A percentile compares a stretch with the other conserved stretches of the same genome.
Conservation (phyloP, 2,329 filamentous ascomycete species). For the Cercospora zeina region DNA sequence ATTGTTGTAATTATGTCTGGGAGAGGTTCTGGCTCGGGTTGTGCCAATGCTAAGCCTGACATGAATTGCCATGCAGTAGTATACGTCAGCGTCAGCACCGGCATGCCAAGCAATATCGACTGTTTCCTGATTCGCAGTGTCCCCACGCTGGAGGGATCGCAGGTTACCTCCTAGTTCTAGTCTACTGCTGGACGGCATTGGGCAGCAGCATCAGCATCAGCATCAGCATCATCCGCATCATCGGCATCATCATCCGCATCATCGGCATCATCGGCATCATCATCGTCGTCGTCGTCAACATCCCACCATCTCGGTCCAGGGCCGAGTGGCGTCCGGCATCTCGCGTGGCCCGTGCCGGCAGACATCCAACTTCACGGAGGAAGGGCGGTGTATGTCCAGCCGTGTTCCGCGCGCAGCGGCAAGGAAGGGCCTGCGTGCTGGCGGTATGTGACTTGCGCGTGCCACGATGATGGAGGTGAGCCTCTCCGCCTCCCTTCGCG, state of each 20-base stretch:
- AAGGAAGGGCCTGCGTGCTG: slow-evolving; percentile 19
- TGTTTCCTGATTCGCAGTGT: neutral
- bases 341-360: slow-evolving; percentile 27
- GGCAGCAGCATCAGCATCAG: no score
- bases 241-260: no score
- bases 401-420: slow-evolving; percentile 20
- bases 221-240: neutral
- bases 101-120: slow-evolving; percentile 2
- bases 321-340: slow-evolving; percentile 20
- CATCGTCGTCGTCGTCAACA: neutral
- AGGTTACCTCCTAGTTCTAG: no score
- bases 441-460: slow-evolving; percentile 24
- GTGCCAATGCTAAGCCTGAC: neutral
- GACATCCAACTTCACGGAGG: slow-evolving; percentile 22
- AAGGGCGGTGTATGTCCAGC: slow-evolving; percentile 18
- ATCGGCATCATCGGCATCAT: neutral
- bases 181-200: no score
- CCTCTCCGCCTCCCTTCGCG: no score
- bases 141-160: neutral
- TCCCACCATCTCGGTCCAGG: slow-evolving; percentile 21
- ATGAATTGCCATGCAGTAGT: no score
- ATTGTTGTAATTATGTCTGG: neutral
- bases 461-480: slow-evolving; percentile 26
- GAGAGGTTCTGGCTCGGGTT: neutral
- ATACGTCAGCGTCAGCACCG: neutral